These are phyloP conservation scores for Exophiala sideris DNA, from an alignment of 2,329 filamentous ascomycete genomes.

Conservation along the genomic window DNA sequence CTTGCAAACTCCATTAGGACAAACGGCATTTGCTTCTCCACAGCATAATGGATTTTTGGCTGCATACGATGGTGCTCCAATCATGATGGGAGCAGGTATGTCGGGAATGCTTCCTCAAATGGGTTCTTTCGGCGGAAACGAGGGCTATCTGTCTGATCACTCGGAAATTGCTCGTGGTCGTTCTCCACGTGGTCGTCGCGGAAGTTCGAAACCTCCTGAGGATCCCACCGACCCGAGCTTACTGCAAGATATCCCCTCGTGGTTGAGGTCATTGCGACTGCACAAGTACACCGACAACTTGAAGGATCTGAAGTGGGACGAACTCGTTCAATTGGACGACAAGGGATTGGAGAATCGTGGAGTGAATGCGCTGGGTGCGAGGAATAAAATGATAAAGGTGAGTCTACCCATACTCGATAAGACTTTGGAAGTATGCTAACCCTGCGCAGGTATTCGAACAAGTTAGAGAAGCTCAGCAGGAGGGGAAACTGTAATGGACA, in stretches of 20 bases:
- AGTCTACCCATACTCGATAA: constrained; percentile 27
- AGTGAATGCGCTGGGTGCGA: constrained; percentile 89
- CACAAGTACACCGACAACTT: constrained; percentile 99
- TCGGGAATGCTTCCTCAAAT: constrained; percentile 61
- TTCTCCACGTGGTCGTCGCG: constrained; percentile 85
- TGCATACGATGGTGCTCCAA: constrained; percentile 74
- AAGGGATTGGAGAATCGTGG: constrained; percentile 88
- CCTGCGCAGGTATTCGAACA: constrained; percentile 76
- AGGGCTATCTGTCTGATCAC: constrained; percentile 90
- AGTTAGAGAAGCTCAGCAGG: constrained; percentile 75
- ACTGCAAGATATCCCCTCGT: constrained; percentile 91
- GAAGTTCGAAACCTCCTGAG: constrained; percentile 95
- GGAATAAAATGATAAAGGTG: constrained; percentile 97
- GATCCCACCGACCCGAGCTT: constrained; percentile 89
- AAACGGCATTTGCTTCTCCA: constrained; percentile 70
- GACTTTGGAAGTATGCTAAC: constrained; percentile 31
- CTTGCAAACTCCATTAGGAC: constrained; percentile 55
- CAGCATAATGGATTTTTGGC: constrained; percentile 93
- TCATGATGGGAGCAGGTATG: constrained; percentile 69
- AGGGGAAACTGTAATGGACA: constrained; percentile 55
- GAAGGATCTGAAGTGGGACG: constrained; percentile 95
- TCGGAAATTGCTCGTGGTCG: constrained; percentile 87
- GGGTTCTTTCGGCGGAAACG: constrained; percentile 67
- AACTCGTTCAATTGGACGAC: constrained; percentile 87
- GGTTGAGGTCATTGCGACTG: constrained; percentile 88